A percentile compares a stretch with the other conserved stretches of the same genome.
Evolutionary conservation across 495 filamentous ascomycete genomes (phyloP).

Genomic region (Aspergillus bertholletiae): DNA sequence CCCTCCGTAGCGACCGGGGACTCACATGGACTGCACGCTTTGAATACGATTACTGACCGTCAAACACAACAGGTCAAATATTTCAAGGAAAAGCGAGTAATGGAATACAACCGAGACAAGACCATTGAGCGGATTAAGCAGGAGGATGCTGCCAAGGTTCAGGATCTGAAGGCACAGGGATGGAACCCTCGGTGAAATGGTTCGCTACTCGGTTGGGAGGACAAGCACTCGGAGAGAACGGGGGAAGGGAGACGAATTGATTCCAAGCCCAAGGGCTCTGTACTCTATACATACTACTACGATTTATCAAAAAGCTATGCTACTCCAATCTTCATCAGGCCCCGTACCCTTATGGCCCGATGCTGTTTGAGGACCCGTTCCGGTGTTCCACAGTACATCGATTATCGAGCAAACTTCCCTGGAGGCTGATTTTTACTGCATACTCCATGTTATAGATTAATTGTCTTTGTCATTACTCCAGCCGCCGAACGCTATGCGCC

Average conservation of each 20-base stretch:
- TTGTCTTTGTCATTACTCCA: constrained; percentile 5
- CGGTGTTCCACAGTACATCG: not conserved
- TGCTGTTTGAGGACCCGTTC: too few species aligned
- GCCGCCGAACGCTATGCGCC: constrained; percentile 1
- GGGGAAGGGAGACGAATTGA: not conserved
- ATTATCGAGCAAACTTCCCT: too few species aligned
- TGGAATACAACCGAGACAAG: constrained; percentile 80
- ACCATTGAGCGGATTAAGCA: constrained; percentile 73
- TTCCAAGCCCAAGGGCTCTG: constrained; percentile 4
- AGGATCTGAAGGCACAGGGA: constrained; percentile 51
- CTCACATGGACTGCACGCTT: too few species aligned
- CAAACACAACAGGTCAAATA: constrained; percentile 73
- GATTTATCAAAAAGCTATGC: constrained; percentile 16
- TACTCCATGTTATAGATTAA: constrained; percentile 2
- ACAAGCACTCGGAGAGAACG: not conserved
- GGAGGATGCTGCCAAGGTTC: constrained; percentile 62
- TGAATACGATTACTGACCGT: constrained; percentile 11
- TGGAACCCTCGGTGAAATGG: constrained; percentile 26
- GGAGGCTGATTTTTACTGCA: not conserved
- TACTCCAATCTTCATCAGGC: constrained; percentile 8
- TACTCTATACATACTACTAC: constrained; percentile 10
- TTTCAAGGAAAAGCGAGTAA: constrained; percentile 93
- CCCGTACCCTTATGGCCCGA: too few species aligned
- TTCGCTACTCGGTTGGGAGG: not conserved
- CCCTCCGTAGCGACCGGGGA: too few species aligned